Base-by-base conservation (phyloP, 2,329 filamentous ascomycete genomes). In the Chrysosporium queenslandicum region DNA sequence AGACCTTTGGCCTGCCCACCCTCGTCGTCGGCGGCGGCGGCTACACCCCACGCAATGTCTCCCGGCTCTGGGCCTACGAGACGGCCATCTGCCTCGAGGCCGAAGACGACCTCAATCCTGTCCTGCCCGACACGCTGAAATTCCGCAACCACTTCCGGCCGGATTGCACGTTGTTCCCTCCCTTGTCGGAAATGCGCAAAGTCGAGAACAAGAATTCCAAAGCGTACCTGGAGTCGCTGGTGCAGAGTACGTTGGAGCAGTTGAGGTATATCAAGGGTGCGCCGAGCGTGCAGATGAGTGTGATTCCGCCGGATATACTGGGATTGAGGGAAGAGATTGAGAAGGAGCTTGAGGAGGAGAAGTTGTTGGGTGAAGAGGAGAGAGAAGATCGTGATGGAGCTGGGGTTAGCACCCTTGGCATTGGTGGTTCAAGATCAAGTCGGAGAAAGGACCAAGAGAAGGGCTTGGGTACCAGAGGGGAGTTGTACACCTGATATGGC, bases 41-140 rank as follows among this genome's bases (percentile, higher is more conserved):
- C 25, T 98, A 98, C 70, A 98, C 92, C 12, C 90, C 92, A 4
- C 82, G 91, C 58, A 98, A 98, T 63, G 92, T 98, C 5, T 92
- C 92, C 39, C 85, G 92, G 50, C 89, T 91, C 27, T 98, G 92
- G 92, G 88, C 90, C 21, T 91, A 94, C 70, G 92, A 98, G 72
- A 98, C 92, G 11, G 86, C 86, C 55, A 87, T 97, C 59, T 88
- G 88, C 55, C 86, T 94, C 57, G 82, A 83, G 59, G 82, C 82
- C 53, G 77, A 85, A 55, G 77, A 85, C 57, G 78, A 80, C 53
- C 83, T 96, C 57, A 73, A 79, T 65, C 79, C 85, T 16, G 77
- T 81, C 11, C 83, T 97, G 25, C 91, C 92, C 0, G 71, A 79
- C 32, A 83, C 94, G 61, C 82, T 91, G 6, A 87, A 89, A 0